Evolutionary conservation across 495 filamentous ascomycete genomes (phyloP).

Genomic region (Saxophila tyrrhenica): DNA sequence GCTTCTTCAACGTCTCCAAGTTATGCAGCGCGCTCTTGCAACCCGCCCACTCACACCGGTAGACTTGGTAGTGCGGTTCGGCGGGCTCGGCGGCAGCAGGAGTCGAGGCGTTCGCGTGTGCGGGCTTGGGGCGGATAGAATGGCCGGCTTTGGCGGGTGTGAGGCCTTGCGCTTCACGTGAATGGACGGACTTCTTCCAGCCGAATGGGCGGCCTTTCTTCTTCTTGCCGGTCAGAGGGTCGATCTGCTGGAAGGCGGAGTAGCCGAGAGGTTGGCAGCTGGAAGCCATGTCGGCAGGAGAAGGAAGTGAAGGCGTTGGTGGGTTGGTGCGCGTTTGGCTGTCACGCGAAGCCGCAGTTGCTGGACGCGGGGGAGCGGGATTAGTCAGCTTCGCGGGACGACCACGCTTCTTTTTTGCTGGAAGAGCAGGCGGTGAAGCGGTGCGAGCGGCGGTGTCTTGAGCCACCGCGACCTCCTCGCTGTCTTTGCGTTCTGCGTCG

Average conservation of each 20-base stretch:
- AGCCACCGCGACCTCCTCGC: background rate
- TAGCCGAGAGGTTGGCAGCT: constrained; percentile 20
- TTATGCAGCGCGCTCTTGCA: constrained; percentile 68
- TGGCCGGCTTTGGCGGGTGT: background rate
- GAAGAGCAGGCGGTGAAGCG: background rate
- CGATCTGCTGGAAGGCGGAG: constrained; percentile 21
- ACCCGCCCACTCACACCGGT: constrained; percentile 50
- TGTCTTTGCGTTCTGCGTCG: constrained; percentile 25
- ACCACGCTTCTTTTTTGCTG: background rate
- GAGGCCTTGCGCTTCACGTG: constrained; percentile 14
- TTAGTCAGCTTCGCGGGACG: constrained; percentile 1
- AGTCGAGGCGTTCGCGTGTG: background rate
- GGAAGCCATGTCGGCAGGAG: background rate
- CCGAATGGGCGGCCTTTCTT: constrained; percentile 33
- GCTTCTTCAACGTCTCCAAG: constrained; percentile 54
- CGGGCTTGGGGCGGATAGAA: background rate
- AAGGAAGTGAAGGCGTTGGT: background rate
- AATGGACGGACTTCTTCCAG: constrained; percentile 31
- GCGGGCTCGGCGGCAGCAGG: background rate
- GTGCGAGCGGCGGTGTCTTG: background rate
- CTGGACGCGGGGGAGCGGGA: background rate
- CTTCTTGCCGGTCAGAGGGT: constrained; percentile 16
- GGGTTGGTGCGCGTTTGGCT: background rate
- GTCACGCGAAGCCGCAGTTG: background rate
- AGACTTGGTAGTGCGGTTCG: constrained; percentile 34